phyloP scores from a whole-genome alignment of 805 yeast genomes.

The Lipomyces anomalus region DNA sequence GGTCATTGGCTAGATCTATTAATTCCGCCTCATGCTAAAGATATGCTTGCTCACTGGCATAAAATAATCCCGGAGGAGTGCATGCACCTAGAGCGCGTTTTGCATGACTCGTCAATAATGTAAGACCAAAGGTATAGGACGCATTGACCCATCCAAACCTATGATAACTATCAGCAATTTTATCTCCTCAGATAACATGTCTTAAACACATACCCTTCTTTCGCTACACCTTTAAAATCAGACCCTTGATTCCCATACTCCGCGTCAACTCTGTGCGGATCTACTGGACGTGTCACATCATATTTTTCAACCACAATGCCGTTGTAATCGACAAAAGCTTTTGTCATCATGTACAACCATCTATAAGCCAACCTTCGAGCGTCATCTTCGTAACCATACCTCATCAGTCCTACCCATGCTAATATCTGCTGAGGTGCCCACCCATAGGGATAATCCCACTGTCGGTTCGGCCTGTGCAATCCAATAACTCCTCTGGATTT shows the following conservation, averaged over 20 bases:
- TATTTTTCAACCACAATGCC: conserved; percentile 96
- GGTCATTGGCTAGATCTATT: too few relatives aligned
- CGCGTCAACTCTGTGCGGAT: conserved; percentile 88
- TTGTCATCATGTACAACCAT: conserved; percentile 86
- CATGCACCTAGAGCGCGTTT: conserved; percentile 73
- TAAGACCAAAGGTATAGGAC: conserved; percentile 67
- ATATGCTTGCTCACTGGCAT: conserved; percentile 14
- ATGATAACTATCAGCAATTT: not conserved
- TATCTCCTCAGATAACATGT: not conserved
- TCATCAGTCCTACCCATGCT: conserved; percentile 80
- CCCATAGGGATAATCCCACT: conserved; percentile 97
- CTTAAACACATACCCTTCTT: conserved; percentile 55
- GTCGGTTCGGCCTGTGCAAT: conserved; percentile 74
- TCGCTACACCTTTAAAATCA: conserved; percentile 85
- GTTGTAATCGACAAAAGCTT: conserved; percentile 83
- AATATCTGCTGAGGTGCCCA: conserved; percentile 98
- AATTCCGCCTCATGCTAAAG: too few relatives aligned
- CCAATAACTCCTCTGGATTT: conserved; percentile 66
- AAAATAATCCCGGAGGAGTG: conserved; percentile 64
- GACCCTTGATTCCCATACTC: conserved; percentile 97
- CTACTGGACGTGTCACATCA: conserved; percentile 74
- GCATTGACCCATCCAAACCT: conserved; percentile 95
- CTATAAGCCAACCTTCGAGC: conserved; percentile 71
- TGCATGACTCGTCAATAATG: conserved; percentile 59
- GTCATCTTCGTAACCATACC: conserved; percentile 61